These are phyloP conservation scores for Penicillium coprophilum DNA, from an alignment of 495 filamentous ascomycete species.

Conservation along the genomic window DNA sequence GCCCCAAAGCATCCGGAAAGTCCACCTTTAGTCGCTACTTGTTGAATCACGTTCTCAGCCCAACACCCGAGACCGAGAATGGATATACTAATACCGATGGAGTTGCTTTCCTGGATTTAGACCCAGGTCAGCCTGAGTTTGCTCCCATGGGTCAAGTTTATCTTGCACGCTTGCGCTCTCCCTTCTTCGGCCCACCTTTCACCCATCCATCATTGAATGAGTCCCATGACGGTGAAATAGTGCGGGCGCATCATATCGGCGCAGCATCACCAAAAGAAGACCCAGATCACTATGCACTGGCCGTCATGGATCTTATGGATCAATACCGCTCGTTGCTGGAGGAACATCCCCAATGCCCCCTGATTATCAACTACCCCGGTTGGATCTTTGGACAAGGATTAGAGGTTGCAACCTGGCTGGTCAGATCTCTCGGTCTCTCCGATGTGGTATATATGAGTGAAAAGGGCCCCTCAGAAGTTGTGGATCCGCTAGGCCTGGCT, in stretches of 20 bases:
- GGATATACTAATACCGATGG: constrained; percentile 38
- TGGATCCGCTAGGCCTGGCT: constrained; percentile 52
- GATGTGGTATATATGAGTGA: constrained; percentile 76
- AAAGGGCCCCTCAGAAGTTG: constrained; percentile 63
- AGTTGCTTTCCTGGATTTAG: constrained; percentile 73
- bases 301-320: constrained; percentile 65
- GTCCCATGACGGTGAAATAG: constrained; percentile 37
- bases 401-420: constrained; percentile 65
- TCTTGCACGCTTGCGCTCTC: constrained; percentile 60
- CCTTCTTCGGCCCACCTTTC: constrained; percentile 73
- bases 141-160: constrained; percentile 74
- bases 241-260: constrained; percentile 73
- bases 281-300: constrained; percentile 66
- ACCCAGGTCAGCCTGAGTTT: constrained; percentile 83
- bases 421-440: constrained; percentile 48
- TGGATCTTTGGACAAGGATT: constrained; percentile 79
- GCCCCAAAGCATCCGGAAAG: constrained; percentile 82
- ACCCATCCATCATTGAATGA: constrained; percentile 57
- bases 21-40: constrained; percentile 81
- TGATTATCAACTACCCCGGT: constrained; percentile 80
- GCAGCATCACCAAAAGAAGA: constrained; percentile 67
- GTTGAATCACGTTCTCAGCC: constrained; percentile 69
- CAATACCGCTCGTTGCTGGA: constrained; percentile 55
- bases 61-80: constrained; percentile 35
- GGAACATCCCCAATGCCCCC: constrained; percentile 49